Conservation (phyloP, 495 filamentous ascomycete species). For the Chlorociboria aeruginascens region DNA sequence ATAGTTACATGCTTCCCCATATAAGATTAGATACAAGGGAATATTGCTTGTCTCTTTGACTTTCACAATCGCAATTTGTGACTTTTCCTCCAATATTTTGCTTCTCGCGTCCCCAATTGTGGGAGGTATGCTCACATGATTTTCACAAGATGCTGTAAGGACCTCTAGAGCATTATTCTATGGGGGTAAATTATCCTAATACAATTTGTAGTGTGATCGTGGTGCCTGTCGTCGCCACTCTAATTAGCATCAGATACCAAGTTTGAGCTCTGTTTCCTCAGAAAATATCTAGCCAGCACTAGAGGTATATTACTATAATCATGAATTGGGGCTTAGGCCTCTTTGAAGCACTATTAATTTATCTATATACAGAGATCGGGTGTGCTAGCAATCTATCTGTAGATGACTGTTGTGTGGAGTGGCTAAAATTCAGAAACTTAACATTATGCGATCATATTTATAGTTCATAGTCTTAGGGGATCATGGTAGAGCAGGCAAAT, state of each 20-base stretch:
- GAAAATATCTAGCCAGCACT: neutral
- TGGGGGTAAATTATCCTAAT: neutral
- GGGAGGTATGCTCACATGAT: neutral
- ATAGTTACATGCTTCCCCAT: too few species aligned
- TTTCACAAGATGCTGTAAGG: neutral
- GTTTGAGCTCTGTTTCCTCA: neutral
- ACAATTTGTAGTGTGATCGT: neutral
- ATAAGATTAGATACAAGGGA: too few species aligned
- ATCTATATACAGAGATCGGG: neutral
- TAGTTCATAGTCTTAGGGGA: neutral
- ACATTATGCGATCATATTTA: neutral
- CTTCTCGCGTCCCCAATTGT: neutral
- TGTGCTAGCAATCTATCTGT: neutral
- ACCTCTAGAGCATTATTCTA: neutral
- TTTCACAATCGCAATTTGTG: too few species aligned
- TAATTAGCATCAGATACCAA: neutral
- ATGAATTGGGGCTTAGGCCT: neutral
- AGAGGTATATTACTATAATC: neutral
- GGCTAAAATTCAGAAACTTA: neutral
- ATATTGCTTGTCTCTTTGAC: too few species aligned
- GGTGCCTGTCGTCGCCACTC: neutral
- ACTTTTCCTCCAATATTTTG: too few species aligned
- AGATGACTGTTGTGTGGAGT: too few species aligned
- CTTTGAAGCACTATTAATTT: neutral
- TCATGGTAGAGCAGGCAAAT: neutral